Base-by-base conservation (phyloP, 2,329 filamentous ascomycete genomes). In the Colletotrichum sp. region DNA sequence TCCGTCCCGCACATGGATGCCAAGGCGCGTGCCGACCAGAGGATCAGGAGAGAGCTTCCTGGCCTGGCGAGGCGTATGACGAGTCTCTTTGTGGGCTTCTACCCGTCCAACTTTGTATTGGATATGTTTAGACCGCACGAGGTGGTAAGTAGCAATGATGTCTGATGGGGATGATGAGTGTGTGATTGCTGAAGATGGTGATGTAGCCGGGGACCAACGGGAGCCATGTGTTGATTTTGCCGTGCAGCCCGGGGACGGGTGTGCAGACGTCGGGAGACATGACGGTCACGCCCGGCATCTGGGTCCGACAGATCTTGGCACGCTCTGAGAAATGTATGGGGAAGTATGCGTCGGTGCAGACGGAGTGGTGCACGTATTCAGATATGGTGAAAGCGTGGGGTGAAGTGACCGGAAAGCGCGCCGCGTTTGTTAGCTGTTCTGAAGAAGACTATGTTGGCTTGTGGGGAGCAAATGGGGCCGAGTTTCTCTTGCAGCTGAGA, bases 151-250 rank as follows among this genome's bases (percentile, higher is more conserved):
- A 21, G n/a, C 43, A 52, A 52, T 6, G n/a, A 21, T 6, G 5
- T n/a, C 2, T 6, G 43, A 1, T 7, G 43, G 5, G 10, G 7
- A 21, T 21, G 0, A 1, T 2, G 2, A 13, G 3, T 1, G 43
- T 7, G 43, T 13, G n/a, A 13, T 13, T 52, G n/a, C 10, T 52
- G 1, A 21, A 7, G 8, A 52, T 21, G n/a, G 6, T 21, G n/a
- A 52, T 52, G 6, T 24, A 13, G 43, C 43, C 10, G 43, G 12
- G 43, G 0, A 52, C 6, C 10, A 21, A 13, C 6, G n/a, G 43
- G n/a, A 7, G 0, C 12, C n/a, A 21, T 21, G n/a, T 21, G n/a
- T 52, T 13, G 43, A 52, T 21, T 52, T 52, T 52, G 2, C 43
- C 43, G 10, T 52, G 43, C n/a, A 13, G n/a, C 43, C 43, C 10